phyloP scores from a whole-genome alignment of 768 basidiomycete genomes.

The Termitomyces titanicus region DNA sequence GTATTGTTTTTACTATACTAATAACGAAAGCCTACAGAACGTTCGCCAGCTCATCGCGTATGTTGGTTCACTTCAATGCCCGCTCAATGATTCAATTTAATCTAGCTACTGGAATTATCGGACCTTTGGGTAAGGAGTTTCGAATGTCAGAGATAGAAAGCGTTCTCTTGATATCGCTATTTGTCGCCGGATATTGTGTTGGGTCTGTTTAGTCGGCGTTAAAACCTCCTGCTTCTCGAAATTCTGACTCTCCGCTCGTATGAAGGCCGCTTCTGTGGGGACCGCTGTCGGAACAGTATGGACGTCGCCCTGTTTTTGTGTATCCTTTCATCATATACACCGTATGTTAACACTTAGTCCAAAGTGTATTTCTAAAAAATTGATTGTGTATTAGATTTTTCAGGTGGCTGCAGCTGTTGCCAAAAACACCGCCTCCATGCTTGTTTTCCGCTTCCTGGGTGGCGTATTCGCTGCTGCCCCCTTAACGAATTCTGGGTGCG shows the following conservation, averaged over 20 bases:
- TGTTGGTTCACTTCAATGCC: constrained; percentile 10
- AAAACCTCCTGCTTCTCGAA: not conserved
- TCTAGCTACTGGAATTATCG: constrained; percentile 44
- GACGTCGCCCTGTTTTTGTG: constrained; percentile 57
- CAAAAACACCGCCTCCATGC: constrained; percentile 56
- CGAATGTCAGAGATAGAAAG: constrained; percentile 47
- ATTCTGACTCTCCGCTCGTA: not conserved
- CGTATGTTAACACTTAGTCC: constrained; percentile 21
- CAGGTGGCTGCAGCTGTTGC: constrained; percentile 62
- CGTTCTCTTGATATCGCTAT: constrained; percentile 55
- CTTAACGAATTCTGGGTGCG: constrained; percentile 62
- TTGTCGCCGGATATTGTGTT: constrained; percentile 65
- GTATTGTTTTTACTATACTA: not conserved
- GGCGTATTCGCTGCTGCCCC: constrained; percentile 70
- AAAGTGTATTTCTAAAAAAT: not conserved
- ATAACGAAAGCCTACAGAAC: constrained; percentile 35
- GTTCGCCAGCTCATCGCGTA: constrained; percentile 58
- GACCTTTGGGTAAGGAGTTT: constrained; percentile 42
- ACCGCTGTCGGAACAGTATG: constrained; percentile 52
- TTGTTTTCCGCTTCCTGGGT: constrained; percentile 68
- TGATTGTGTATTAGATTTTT: constrained; percentile 37
- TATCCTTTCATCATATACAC: constrained; percentile 53
- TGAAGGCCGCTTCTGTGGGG: constrained; percentile 52
- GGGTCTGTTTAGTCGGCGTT: constrained; percentile 38
- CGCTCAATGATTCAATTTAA: not conserved